Percentiles rank a stretch among this genome's conserved stretches.
phyloP scores from a whole-genome alignment of 2,329 filamentous ascomycete species.

The Ustilaginoidea virens region DNA sequence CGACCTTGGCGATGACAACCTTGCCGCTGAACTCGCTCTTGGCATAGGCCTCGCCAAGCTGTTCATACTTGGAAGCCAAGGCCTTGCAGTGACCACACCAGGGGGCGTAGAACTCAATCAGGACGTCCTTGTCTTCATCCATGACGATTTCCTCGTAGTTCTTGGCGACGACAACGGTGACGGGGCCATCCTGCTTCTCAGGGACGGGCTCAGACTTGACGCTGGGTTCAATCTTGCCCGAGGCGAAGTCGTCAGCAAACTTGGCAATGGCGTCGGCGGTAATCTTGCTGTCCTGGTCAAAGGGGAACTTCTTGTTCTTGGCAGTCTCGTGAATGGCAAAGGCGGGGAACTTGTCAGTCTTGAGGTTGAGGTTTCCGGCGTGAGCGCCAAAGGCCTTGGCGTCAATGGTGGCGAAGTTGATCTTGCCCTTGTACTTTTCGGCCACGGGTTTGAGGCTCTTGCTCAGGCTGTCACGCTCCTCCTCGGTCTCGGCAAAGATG shows the following conservation, averaged over 20 bases:
- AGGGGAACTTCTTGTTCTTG: constrained; percentile 97
- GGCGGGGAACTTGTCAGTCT: constrained; percentile 85
- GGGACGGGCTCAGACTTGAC: constrained; percentile 98
- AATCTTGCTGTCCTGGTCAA: constrained; percentile 69
- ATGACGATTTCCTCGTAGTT: constrained; percentile 86
- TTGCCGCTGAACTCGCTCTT: constrained; percentile 65
- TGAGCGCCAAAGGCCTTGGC: constrained; percentile 89
- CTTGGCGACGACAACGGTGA: constrained; percentile 80
- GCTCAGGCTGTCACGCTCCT: constrained; percentile 72
- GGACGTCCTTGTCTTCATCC: constrained; percentile 89
- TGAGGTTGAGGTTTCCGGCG: constrained; percentile 92
- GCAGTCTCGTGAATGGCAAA: constrained; percentile 93
- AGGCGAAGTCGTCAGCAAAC: constrained; percentile 75
- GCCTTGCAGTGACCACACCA: constrained; percentile 99
- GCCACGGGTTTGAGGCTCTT: constrained; percentile 72
- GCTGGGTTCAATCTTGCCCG: constrained; percentile 83
- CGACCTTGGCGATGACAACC: constrained; percentile 92
- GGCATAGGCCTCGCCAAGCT: constrained; percentile 67
- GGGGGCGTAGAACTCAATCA: constrained; percentile 96
- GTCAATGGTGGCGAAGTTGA: constrained; percentile 98
- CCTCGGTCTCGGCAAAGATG: constrained; percentile 85
- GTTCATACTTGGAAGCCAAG: constrained; percentile 91
- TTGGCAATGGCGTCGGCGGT: constrained; percentile 53
- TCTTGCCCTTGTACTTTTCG: constrained; percentile 78
- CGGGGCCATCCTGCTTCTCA: constrained; percentile 80